phyloP scores from a whole-genome alignment of 768 basidiomycete species.

The Lactarius trivialis region DNA sequence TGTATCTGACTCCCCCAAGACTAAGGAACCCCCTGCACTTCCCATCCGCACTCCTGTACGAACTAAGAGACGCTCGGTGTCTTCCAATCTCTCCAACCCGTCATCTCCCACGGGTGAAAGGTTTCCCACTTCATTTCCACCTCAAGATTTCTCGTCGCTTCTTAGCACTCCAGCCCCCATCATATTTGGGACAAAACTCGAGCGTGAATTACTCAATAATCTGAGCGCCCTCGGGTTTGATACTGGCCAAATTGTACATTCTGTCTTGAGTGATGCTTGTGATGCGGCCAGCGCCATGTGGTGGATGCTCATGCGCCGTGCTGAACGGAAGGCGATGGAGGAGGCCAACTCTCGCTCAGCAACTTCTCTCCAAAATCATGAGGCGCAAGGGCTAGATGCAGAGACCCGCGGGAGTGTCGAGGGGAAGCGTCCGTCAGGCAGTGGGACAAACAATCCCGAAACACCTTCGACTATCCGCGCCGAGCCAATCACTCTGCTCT shows the following conservation, averaged over 20 bases:
- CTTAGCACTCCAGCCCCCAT: constrained; percentile 63
- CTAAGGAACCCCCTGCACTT: constrained; percentile 45
- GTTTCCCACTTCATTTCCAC: constrained; percentile 32
- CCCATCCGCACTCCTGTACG: constrained; percentile 86
- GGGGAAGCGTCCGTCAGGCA: constrained; percentile 8
- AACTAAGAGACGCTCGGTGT: constrained; percentile 93
- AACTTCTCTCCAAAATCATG: constrained; percentile 10
- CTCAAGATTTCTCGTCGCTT: constrained; percentile 55
- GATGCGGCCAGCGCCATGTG: constrained; percentile 86
- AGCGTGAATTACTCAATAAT: constrained; percentile 71
- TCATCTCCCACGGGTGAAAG: constrained; percentile 38
- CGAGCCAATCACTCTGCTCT: constrained; percentile 25
- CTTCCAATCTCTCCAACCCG: constrained; percentile 71
- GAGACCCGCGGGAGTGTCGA: constrained; percentile 22
- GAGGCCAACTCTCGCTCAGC: constrained; percentile 27
- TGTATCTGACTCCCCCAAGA: constrained; percentile 26
- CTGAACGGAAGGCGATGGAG: constrained; percentile 51
- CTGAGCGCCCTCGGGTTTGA: constrained; percentile 81
- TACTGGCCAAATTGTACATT: constrained; percentile 91
- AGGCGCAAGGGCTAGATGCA: constrained; percentile 19
- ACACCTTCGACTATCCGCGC: constrained; percentile 15
- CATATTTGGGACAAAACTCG: constrained; percentile 81
- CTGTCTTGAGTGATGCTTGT: constrained; percentile 86
- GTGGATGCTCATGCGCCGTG: constrained; percentile 92
- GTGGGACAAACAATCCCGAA: constrained; percentile 10